Conservation (phyloP, 2,329 filamentous ascomycete species). For the Phaeosphaeria sp. region DNA sequence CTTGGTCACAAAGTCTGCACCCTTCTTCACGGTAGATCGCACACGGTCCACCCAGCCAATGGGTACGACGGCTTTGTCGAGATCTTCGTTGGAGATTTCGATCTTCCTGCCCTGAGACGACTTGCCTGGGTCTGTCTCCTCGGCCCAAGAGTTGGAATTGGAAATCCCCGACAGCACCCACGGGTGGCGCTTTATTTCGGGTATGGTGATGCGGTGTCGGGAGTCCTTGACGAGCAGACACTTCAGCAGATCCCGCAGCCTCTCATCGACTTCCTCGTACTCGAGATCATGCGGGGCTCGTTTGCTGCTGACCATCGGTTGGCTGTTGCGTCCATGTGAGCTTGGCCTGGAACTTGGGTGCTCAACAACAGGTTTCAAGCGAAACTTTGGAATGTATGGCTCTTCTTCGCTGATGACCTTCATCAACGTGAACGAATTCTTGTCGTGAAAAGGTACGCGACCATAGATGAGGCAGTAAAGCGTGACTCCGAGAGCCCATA, state of each 20-base stretch:
- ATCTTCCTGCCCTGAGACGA: slow-evolving; percentile 83
- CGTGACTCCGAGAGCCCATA: slow-evolving; percentile 96
- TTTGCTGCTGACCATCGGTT: slow-evolving; percentile 68
- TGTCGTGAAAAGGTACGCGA: slow-evolving; percentile 88
- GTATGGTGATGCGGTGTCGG: slow-evolving; percentile 82
- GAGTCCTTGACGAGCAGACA: slow-evolving; percentile 90
- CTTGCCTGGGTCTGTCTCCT: slow-evolving; percentile 85
- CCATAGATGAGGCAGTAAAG: slow-evolving; percentile 95
- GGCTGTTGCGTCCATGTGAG: slow-evolving; percentile 55
- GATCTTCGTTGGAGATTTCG: slow-evolving; percentile 89
- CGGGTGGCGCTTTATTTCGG: slow-evolving; percentile 90
- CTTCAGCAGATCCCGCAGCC: slow-evolving; percentile 77
- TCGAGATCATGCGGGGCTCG: slow-evolving; percentile 78
- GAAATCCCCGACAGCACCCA: slow-evolving; percentile 85
- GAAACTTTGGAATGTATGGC: slow-evolving; percentile 83
- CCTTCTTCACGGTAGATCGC: slow-evolving; percentile 69
- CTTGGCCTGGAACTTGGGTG: slow-evolving; percentile 53
- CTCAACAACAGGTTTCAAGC: slow-evolving; percentile 74
- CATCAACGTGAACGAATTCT: slow-evolving; percentile 92
- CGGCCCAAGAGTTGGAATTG: slow-evolving; percentile 82
- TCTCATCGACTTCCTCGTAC: slow-evolving; percentile 85
- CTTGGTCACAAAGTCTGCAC: slow-evolving; percentile 33
- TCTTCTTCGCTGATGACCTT: slow-evolving; percentile 89
- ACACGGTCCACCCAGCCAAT: slow-evolving; percentile 87
- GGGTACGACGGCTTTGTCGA: slow-evolving; percentile 88